Evolutionary conservation across 1,284 basidiomycete genomes (phyloP), one percentile per base, ranked within the genome.

Genomic region (Peniophora sp.): DNA sequence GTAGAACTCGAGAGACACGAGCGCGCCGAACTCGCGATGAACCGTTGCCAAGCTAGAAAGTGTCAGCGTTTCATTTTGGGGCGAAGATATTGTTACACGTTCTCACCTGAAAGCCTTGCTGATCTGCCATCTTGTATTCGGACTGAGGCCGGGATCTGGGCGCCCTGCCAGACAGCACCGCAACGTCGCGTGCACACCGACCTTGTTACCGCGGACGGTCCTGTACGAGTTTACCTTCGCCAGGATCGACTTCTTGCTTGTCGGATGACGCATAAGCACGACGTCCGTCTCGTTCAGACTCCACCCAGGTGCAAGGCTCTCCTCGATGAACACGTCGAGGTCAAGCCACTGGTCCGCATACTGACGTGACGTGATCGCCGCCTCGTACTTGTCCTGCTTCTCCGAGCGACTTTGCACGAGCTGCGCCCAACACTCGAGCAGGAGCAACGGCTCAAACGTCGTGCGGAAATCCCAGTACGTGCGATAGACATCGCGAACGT

Each of bases 341-440:
- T 89, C 85, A 20, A 89, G 61, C 70, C 83, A 92, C 53, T 84
- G 79, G 59, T 90, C 84, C 2, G 78, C 74, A 58, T 79, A 85
- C 56, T 79, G 77, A 20, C 85, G 79, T 12, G 79, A 77, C 32
- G 69, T 71, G 44, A 93, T 74, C 52, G 75, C 79, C 65, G 77
- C 78, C 19, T 76, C 71, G 52, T 82, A 77, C 1, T 69, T 66
- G 9, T 82, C 76, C 38, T 72, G 73, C 3, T 62, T 60, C 50
- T 84, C 79, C 52, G 89, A 83, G 59, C 91, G 88, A 25, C 92
- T 81, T 62, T 91, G 79, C 34, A 73, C 63, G 51, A 98, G 78
- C 61, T 97, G 92, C 25, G 89, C 83, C 95, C 97, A 98, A 56
- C 90, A 86, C 68, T 99, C 97, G 53, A 92, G 75, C 27, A 95